Conservation (phyloP, 768 basidiomycete species). For the Dictyophora rubrovolvata region DNA sequence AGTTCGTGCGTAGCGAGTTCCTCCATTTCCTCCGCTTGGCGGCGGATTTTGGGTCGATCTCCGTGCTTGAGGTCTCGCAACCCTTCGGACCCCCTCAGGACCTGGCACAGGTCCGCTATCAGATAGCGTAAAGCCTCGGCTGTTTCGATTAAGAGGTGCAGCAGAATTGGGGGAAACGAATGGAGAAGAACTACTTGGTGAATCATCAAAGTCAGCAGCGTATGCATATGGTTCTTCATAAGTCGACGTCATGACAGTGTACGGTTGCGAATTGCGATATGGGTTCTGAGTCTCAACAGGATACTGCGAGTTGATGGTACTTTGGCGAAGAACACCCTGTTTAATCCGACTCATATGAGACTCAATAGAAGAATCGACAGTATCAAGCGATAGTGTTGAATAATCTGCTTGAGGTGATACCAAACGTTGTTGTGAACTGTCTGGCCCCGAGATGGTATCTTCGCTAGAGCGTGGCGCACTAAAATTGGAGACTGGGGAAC, state of each 20-base stretch:
- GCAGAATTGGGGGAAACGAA: slow-evolving; percentile 6
- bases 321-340: slow-evolving; percentile 29
- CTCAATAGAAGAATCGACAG: slow-evolving; percentile 22
- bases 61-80: slow-evolving; percentile 50
- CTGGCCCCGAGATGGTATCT: slow-evolving; percentile 21
- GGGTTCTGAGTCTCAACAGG: slow-evolving; percentile 44
- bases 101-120: slow-evolving; percentile 80
- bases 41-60: slow-evolving; percentile 52
- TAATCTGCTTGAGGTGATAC: slow-evolving; percentile 25
- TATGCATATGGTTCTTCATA: slow-evolving; percentile 29
- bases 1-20: slow-evolving; percentile 51
- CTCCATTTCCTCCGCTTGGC: slow-evolving; percentile 35
- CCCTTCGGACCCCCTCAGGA: slow-evolving; percentile 68
- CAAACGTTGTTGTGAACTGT: slow-evolving; percentile 36
- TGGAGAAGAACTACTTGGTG: slow-evolving; percentile 17
- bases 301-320: slow-evolving; percentile 27
- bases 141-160: slow-evolving; percentile 11
- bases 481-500: slow-evolving; percentile 31
- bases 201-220: slow-evolving; percentile 28
- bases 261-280: slow-evolving; percentile 41
- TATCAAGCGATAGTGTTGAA: slow-evolving; percentile 18
- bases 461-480: slow-evolving; percentile 36
- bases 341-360: slow-evolving; percentile 30
- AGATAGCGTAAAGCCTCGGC: slow-evolving; percentile 65
- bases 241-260: slow-evolving; percentile 21